phyloP scores from a whole-genome alignment of 2,329 filamentous ascomycete species.

The Emericellopsis cladophorae region DNA sequence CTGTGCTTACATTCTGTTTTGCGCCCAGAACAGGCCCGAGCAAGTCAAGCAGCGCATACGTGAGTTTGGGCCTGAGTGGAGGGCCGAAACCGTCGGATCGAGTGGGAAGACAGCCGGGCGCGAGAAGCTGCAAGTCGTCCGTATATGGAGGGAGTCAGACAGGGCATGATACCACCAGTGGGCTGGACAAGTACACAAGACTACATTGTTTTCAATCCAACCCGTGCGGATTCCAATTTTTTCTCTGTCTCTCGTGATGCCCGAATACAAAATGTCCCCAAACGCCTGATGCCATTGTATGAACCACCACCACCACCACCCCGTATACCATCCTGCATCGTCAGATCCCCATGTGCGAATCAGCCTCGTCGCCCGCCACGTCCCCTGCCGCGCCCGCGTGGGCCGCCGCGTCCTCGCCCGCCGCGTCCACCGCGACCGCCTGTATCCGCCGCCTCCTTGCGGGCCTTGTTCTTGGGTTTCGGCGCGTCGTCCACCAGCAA shows the following conservation, averaged over 20 bases:
- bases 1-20: slow-evolving; percentile 81
- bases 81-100: slow-evolving; percentile 61
- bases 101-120: slow-evolving; percentile 85
- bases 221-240: too few species aligned
- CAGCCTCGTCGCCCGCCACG: slow-evolving; percentile 15
- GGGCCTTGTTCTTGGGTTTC: slow-evolving; percentile 99
- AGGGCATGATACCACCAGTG: too few species aligned
- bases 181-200: too few species aligned
- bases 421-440: slow-evolving; percentile 40
- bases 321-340: background rate
- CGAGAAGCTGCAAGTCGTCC: slow-evolving; percentile 84
- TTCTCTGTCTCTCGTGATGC: too few species aligned
- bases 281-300: background rate
- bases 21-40: slow-evolving; percentile 78
- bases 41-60: slow-evolving; percentile 53
- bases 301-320: too few species aligned
- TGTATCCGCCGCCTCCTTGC: slow-evolving; percentile 62
- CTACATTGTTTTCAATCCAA: too few species aligned
- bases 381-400: slow-evolving; percentile 30
- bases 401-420: slow-evolving; percentile 39
- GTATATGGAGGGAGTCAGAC: slow-evolving; percentile 55
- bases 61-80: slow-evolving; percentile 47
- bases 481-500: slow-evolving; percentile 91
- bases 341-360: too few species aligned
- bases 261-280: too few species aligned